Evolutionary conservation across 352 stramenopile species (phyloP).

Genomic region (Blastocystis sp.): DNA sequence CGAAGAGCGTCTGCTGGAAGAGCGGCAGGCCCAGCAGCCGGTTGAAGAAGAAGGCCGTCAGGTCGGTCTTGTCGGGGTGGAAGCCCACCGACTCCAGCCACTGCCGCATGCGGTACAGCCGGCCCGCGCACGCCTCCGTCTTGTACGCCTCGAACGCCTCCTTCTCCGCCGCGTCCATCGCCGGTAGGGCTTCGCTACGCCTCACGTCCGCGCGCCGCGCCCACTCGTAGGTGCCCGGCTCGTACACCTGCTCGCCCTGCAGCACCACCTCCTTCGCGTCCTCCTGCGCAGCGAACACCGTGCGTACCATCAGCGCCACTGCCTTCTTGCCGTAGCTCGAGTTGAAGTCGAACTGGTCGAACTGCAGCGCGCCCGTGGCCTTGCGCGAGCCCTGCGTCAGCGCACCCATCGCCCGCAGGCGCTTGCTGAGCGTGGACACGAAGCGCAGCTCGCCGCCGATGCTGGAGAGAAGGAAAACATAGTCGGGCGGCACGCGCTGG

Average conservation of each 20-base stretch:
- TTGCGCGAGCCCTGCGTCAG: slow-evolving; percentile 57
- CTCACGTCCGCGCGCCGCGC: not conserved
- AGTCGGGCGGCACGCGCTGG: slow-evolving; percentile 57
- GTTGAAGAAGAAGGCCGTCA: slow-evolving; percentile 8
- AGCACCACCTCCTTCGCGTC: not conserved
- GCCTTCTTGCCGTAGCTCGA: slow-evolving; percentile 30
- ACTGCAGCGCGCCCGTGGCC: slow-evolving; percentile 49
- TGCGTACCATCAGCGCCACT: not conserved
- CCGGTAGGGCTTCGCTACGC: not conserved
- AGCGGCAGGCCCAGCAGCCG: slow-evolving; percentile 30
- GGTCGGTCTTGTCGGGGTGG: not conserved
- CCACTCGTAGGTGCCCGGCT: slow-evolving; percentile 15
- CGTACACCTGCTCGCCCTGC: slow-evolving; percentile 1
- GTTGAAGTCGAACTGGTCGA: slow-evolving; percentile 59
- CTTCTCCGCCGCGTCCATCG: not conserved
- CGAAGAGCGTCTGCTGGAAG: slow-evolving; percentile 27
- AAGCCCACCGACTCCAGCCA: slow-evolving; percentile 18
- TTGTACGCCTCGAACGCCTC: slow-evolving; percentile 2
- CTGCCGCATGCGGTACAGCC: slow-evolving; percentile 7
- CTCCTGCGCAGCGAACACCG: not conserved
- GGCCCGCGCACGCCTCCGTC: not conserved
- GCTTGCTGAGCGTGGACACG: slow-evolving; percentile 38
- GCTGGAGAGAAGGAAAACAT: slow-evolving; percentile 47
- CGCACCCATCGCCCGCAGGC: slow-evolving; percentile 42
- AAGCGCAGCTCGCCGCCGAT: slow-evolving; percentile 60